A percentile compares a stretch with the other conserved stretches of the same genome.
Conservation (phyloP, 345 rosid genomes). For the Melaleuca alternifolia region DNA sequence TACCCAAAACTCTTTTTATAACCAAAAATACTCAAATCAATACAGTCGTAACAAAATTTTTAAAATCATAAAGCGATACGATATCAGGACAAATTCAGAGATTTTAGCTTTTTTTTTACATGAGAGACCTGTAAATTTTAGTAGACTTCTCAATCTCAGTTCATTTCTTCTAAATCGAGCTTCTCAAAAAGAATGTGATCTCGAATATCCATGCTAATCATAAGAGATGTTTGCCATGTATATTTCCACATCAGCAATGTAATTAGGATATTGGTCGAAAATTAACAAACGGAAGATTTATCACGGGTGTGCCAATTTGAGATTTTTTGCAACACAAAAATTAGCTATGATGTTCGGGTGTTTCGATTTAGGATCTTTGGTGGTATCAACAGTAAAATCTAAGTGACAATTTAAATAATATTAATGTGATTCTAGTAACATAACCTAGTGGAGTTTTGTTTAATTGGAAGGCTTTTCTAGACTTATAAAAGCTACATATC, state of each 20-base stretch:
- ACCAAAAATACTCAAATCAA: background rate
- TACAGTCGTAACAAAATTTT: background rate
- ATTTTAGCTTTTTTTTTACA: background rate
- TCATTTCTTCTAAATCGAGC: background rate
- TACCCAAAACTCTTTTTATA: no score
- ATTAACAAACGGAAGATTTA: background rate
- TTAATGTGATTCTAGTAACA: background rate
- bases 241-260: background rate
- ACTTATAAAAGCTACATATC: background rate
- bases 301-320: fast-evolving
- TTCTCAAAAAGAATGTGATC: background rate
- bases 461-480: background rate
- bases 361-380: background rate
- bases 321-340: background rate
- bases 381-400: background rate
- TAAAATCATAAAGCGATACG: background rate
- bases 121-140: background rate
- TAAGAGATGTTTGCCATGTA: background rate
- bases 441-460: background rate
- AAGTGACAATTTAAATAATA: background rate
- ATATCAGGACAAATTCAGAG: background rate
- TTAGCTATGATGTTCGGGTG: background rate
- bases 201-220: background rate
- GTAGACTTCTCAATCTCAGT: background rate
- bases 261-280: background rate